A percentile compares a stretch with the other conserved stretches of the same genome.
phyloP scores from a whole-genome alignment of 2,329 filamentous ascomycete genomes.

The Pseudopithomyces chartarum region DNA sequence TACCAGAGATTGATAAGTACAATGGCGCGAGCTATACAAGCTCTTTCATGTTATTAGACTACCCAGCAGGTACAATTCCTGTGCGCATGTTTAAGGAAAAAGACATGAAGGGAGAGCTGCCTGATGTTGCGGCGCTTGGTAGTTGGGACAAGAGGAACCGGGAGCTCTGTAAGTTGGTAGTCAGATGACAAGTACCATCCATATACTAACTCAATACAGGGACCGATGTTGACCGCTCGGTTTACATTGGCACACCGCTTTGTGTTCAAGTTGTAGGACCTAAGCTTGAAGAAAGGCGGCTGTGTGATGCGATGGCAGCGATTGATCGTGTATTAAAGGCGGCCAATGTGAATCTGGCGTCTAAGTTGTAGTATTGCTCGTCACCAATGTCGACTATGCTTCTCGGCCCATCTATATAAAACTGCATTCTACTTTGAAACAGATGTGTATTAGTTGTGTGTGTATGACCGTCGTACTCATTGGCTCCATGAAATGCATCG shows the following conservation, averaged over 20 bases:
- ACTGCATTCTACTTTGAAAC: too few relatives aligned
- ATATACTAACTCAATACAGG: slow-evolving; percentile 21
- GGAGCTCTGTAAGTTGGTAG: slow-evolving; percentile 55
- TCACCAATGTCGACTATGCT: neutral
- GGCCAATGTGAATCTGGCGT: neutral
- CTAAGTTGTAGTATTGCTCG: slow-evolving; percentile 1
- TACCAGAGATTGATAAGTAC: slow-evolving; percentile 65
- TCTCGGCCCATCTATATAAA: too few relatives aligned
- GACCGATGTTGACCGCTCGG: slow-evolving; percentile 56
- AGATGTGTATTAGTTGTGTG: too few relatives aligned
- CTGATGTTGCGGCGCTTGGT: slow-evolving; percentile 47
- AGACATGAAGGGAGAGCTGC: slow-evolving; percentile 58
- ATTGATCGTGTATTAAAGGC: slow-evolving; percentile 54
- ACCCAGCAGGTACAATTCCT: slow-evolving; percentile 63
- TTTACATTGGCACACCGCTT: slow-evolving; percentile 60
- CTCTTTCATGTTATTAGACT: slow-evolving; percentile 66
- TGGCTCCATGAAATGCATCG: too few relatives aligned
- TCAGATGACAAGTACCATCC: slow-evolving; percentile 15
- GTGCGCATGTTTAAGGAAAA: slow-evolving; percentile 55
- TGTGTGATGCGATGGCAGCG: slow-evolving; percentile 59
- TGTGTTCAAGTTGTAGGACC: slow-evolving; percentile 64
- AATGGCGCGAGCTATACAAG: slow-evolving; percentile 67
- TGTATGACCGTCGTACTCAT: too few relatives aligned
- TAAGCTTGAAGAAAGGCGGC: slow-evolving; percentile 58
- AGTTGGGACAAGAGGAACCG: slow-evolving; percentile 67